Base-by-base conservation (phyloP, 2,329 filamentous ascomycete genomes). In the Hypoxylon rubiginosum region DNA sequence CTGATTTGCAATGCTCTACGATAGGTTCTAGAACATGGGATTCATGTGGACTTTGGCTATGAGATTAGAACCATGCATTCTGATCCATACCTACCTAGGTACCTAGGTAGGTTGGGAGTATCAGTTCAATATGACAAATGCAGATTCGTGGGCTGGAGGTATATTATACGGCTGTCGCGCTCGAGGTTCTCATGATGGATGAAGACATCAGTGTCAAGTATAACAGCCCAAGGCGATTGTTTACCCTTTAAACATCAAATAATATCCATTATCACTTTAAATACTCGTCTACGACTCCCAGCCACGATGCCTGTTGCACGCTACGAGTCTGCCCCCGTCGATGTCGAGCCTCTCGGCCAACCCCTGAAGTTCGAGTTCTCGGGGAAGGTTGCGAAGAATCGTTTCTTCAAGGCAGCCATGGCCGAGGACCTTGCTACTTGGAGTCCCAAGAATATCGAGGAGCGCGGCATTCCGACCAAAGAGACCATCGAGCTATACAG, bases 321-420 rank as follows among this genome's bases (percentile, higher is more conserved):
- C 28, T 66, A 69, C 51, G 67, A 70, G 24, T 73, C 71, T 6
- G 56, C 32, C 6, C 58, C 65, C 11, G 73, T 62, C 15, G 74
- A 77, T 62, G 72, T 77, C 9, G 63, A 74, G 9, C 77, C 77
- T 6, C 75, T 88, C 17, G 83, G 76, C 11, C 69, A 81, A 69
- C 83, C 85, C 9, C 78, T 88, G 50, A 74, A 78, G 17, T 86
- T 85, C 66, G 76, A 78, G 26, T 86, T 86, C 75, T 85, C 84
- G 45, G 82, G 84, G 55, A 82, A 80, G 61, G 85, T 83, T 1
- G 88, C 88, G 1, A 84, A 84, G 45, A 92, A 91, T 74, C 82
- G 88, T n/a, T 88, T 91, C 72, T 76, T 91, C 68, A 92, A 92
- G 76, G 88, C 82, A 5, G 86, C 90, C 45, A 91, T 92, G 89